These are phyloP conservation scores for Vitis hybrid DNA, from an alignment of 177 flowering plant species.

Conservation along the genomic window DNA sequence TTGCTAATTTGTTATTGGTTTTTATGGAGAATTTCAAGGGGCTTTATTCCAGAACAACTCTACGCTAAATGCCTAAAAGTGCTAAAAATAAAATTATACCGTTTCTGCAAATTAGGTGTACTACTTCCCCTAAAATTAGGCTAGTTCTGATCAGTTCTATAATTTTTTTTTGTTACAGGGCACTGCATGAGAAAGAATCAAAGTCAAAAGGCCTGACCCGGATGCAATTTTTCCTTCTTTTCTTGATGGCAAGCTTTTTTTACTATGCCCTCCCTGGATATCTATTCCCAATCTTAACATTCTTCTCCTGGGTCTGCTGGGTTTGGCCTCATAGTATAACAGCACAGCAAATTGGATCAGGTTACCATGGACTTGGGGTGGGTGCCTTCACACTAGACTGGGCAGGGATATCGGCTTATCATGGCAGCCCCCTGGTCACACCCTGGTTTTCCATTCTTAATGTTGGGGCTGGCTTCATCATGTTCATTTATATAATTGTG, in stretches of 20 bases:
- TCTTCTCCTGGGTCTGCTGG: constrained; percentile 99
- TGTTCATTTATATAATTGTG: constrained; percentile 87
- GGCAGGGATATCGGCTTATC: constrained; percentile 97
- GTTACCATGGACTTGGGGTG: constrained; percentile 84
- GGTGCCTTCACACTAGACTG: constrained; percentile 93
- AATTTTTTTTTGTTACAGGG: constrained; percentile 46
- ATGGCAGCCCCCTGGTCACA: constrained; percentile 88
- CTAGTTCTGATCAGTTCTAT: not conserved
- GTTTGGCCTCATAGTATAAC: constrained; percentile 84
- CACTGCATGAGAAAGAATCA: constrained; percentile 83
- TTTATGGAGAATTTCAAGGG: constrained; percentile 13
- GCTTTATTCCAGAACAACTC: not conserved
- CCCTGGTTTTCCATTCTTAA: constrained; percentile 85
- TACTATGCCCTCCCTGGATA: constrained; percentile 89
- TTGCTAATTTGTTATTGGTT: not conserved
- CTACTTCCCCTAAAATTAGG: not conserved
- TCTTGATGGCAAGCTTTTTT: constrained; percentile 67
- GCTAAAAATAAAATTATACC: not conserved
- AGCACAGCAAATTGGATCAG: constrained; percentile 92
- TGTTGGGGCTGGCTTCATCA: constrained; percentile 79
- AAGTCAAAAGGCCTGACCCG: constrained; percentile 60
- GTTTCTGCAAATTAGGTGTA: not conserved
- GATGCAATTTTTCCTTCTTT: constrained; percentile 79
- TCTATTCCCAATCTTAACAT: constrained; percentile 75
- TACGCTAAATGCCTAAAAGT: no score